These are phyloP conservation scores for Zelopaecilomyces penicillatus DNA, from an alignment of 2,329 filamentous ascomycete genomes.

Conservation along the genomic window DNA sequence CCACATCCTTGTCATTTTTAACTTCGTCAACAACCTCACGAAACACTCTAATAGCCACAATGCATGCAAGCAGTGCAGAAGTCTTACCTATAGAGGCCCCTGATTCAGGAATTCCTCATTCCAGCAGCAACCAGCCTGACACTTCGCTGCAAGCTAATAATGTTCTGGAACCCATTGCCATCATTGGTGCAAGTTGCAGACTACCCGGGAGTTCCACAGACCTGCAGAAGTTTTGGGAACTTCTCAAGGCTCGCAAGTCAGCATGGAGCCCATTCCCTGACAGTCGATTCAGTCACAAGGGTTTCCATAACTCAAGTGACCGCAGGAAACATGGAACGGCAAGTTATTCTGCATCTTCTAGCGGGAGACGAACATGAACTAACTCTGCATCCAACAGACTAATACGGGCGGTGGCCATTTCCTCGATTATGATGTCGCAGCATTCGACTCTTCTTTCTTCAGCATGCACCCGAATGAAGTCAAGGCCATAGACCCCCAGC, in stretches of 20 bases:
- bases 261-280: background rate
- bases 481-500: conserved; percentile 34
- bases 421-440: background rate
- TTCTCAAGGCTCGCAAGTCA: background rate
- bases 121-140: too few species aligned
- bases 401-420: background rate
- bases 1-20: too few species aligned
- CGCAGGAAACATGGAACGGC: background rate
- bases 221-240: background rate
- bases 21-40: too few species aligned
- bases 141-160: background rate
- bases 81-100: too few species aligned
- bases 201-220: background rate
- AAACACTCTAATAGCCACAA: too few species aligned
- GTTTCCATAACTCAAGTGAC: background rate
- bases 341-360: background rate
- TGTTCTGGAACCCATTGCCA: background rate
- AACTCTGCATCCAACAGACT: background rate
- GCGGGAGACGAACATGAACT: background rate
- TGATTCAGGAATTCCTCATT: too few species aligned
- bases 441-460: background rate
- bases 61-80: too few species aligned
- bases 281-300: background rate
- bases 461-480: background rate
- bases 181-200: background rate